Evolutionary conservation across 2,329 filamentous ascomycete genomes (phyloP).

Genomic region (Penicillium sp.): DNA sequence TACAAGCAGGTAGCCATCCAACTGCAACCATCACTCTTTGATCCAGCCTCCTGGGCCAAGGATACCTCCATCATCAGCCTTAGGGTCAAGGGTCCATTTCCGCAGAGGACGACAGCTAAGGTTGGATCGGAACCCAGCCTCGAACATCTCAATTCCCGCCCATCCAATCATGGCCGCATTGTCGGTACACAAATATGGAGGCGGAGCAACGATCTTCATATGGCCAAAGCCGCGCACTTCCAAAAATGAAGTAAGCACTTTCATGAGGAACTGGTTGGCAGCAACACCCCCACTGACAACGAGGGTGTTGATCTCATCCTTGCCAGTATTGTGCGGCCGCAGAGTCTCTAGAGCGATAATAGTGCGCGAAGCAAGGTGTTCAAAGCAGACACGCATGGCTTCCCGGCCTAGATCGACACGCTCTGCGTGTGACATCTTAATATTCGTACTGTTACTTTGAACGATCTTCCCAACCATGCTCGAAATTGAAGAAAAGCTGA

Average conservation of each 20-base stretch:
- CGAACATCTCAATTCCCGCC: slow-evolving; percentile 89
- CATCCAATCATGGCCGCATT: slow-evolving; percentile 98
- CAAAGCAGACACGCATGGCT: slow-evolving; percentile 78
- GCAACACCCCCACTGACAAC: slow-evolving; percentile 91
- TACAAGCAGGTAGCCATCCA: slow-evolving; percentile 15
- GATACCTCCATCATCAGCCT: slow-evolving; percentile 63
- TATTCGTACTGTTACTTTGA: slow-evolving; percentile 29
- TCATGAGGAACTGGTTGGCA: slow-evolving; percentile 74
- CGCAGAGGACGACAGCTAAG: slow-evolving; percentile 60
- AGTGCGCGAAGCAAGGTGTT: slow-evolving; percentile 77
- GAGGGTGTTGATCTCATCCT: slow-evolving; percentile 56
- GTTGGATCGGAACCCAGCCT: slow-evolving; percentile 68
- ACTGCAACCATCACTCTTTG: slow-evolving; percentile 34
- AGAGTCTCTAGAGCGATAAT: slow-evolving; percentile 63
- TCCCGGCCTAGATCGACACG: slow-evolving; percentile 68
- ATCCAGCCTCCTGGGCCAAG: slow-evolving; percentile 60
- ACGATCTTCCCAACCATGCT: slow-evolving; percentile 63
- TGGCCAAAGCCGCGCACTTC: slow-evolving; percentile 64
- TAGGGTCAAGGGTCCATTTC: slow-evolving; percentile 73
- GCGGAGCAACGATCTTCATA: slow-evolving; percentile 71
- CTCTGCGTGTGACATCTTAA: slow-evolving; percentile 55
- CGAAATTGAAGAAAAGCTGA: slow-evolving; percentile 72
- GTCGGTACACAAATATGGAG: slow-evolving; percentile 77
- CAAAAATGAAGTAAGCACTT: slow-evolving; percentile 62
- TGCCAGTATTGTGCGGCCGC: slow-evolving; percentile 15